Evolutionary conservation across 2,329 filamentous ascomycete species (phyloP), one percentile per base, ranked within the genome.

Genomic region (Thelonectria rubi): DNA sequence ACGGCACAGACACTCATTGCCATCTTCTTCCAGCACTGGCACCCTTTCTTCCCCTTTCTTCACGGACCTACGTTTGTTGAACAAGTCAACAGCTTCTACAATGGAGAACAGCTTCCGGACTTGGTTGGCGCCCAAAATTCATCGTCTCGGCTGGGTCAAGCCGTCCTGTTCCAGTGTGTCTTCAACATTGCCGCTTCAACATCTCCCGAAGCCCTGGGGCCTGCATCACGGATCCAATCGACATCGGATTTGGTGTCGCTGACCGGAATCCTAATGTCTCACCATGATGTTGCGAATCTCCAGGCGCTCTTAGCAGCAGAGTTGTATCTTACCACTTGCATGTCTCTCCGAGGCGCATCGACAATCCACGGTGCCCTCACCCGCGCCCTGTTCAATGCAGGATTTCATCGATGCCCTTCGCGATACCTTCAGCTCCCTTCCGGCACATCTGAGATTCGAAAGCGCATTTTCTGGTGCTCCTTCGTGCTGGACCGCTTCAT

Each of bases 1-100:
- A 64, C 72, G 17, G 76, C 80, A 1, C 77, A 77, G 59, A 73
- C 77, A 40, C 73, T 84, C 2, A 76, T 83, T 53, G 80, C 82
- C 70, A 72, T 76, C 17, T 84, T 83, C 63, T 84, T 84, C 68
- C 79, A 76, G 64, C 75, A 78, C 10, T 84, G 82, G 81, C 82
- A 85, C 74, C 81, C 81, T 1, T 72, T 84, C 12, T 82, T 84
- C 59, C 82, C 82, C 0, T 84, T 84, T 61, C 65, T 84, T 4
- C 81, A 84, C 49, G 82, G 82, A 0, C 82, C 80, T 1, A 79
- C 78, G 1, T 82, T 84, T 49, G 66, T 84, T 21, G 75, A 78
- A 32, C 75, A 79, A 14, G 75, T 84, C 65, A 77, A 82, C 40
- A 65, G 67, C 11, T 73, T 82, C 42, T 82, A 83, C 17, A 48